Evolutionary conservation across 352 stramenopile genomes (phyloP).

Genomic region (Globisporangium solare): DNA sequence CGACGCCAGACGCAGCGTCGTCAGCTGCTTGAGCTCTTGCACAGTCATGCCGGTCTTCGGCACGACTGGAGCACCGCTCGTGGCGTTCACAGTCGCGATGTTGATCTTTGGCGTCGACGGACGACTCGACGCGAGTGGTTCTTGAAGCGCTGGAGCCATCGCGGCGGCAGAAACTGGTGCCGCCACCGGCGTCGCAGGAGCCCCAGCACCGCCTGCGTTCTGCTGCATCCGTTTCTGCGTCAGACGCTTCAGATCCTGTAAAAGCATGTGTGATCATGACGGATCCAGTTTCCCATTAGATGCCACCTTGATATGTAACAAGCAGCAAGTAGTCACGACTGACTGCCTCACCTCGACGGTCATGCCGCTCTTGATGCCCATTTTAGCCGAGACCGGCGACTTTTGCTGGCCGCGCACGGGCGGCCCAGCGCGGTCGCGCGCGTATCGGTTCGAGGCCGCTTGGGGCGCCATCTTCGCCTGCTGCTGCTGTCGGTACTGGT

Average conservation of each 20-base stretch:
- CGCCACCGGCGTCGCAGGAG: constrained; percentile 2
- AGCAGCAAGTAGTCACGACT: background rate
- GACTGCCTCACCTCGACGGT: constrained; percentile 51
- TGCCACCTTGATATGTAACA: too few relatives aligned
- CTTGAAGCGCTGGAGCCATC: constrained; percentile 13
- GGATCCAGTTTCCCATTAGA: too few relatives aligned
- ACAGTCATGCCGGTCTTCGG: constrained; percentile 84
- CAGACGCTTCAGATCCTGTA: constrained; percentile 70
- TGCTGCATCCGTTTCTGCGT: constrained; percentile 86
- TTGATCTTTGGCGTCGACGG: constrained; percentile 63
- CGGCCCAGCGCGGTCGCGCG: constrained; percentile 8
- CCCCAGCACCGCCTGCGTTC: constrained; percentile 12
- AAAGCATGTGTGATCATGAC: background rate
- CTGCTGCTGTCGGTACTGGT: constrained; percentile 23
- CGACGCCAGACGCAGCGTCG: constrained; percentile 67
- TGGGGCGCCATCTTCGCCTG: constrained; percentile 12
- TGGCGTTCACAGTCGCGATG: constrained; percentile 43
- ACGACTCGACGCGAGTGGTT: constrained; percentile 22
- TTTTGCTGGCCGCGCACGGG: constrained; percentile 23
- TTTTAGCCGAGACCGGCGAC: constrained; percentile 45
- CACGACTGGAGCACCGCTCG: constrained; percentile 28
- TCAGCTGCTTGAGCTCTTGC: constrained; percentile 84
- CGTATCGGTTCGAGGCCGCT: constrained; percentile 8
- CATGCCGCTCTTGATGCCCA: constrained; percentile 88
- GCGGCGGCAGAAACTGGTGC: constrained; percentile 21